Base-by-base conservation (phyloP, 1,139 yeast genomes). In the Nadsonia commutata region DNA sequence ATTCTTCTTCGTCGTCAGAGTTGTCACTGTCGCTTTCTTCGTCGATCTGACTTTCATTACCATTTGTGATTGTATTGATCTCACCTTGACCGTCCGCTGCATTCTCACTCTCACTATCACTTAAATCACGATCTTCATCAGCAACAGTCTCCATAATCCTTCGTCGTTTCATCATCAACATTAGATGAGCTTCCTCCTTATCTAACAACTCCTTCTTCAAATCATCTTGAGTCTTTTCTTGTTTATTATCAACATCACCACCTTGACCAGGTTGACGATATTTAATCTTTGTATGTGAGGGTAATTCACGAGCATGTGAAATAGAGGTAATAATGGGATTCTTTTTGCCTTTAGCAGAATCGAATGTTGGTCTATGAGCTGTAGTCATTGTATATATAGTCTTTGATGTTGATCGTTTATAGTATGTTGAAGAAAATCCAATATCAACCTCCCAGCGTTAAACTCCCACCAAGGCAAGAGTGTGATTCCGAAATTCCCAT, bases 331-430 rank as follows among this genome's bases (percentile, higher is more conserved):
- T 70, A 58, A 36, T 67, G 62, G 45, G 59, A 55, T 43, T 70
- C 62, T 23, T 65, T 66, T 51, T 74, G 3, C 95, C 96, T 53
- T 77, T 71, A 46, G 94, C 86, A 47, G 90, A 83, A 55, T 86
- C 95, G 49, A 84, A 70, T 7, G 94, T 84, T 0, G 96, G 95
- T 58, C 94, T 71, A 57, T 84, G 95, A 41, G 93, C 90, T 2
- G 94, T 80, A 1, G 94, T 81, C 95, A 84, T 84, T n/a, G n/a
- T n/a, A n/a, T n/a, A n/a, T n/a, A n/a, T n/a, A n/a, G n/a, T n/a
- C n/a, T n/a, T n/a, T n/a, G n/a, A n/a, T n/a, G n/a, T n/a, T n/a
- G n/a, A n/a, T n/a, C n/a, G n/a, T n/a, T n/a, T n/a, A n/a, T n/a
- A n/a, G n/a, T n/a, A n/a, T n/a, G n/a, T n/a, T n/a, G n/a, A n/a